Evolutionary conservation across 495 filamentous ascomycete species (phyloP).

Genomic region (Penicillium malachiteum): DNA sequence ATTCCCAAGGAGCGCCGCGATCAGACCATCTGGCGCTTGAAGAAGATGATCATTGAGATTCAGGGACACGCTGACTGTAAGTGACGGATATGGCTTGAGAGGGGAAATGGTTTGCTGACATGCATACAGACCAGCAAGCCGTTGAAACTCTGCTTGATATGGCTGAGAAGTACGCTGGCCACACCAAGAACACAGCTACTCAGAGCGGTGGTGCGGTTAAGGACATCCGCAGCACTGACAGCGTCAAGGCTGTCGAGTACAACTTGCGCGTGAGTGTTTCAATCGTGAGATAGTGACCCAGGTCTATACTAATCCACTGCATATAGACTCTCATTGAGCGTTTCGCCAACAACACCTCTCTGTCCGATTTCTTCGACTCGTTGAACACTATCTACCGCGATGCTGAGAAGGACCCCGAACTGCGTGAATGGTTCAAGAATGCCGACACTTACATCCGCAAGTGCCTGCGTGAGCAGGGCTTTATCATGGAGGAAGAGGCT

Average conservation of each 20-base stretch:
- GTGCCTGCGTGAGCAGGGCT: conserved; percentile 85
- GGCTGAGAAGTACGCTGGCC: conserved; percentile 82
- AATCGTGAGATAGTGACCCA: not conserved
- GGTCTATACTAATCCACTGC: conserved; percentile 28
- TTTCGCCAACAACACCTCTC: conserved; percentile 91
- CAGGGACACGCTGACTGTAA: conserved; percentile 88
- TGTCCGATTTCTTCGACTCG: conserved; percentile 79
- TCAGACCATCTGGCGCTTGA: conserved; percentile 86
- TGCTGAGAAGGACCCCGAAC: conserved; percentile 83
- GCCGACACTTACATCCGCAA: conserved; percentile 72
- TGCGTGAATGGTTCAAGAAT: conserved; percentile 84
- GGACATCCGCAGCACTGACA: conserved; percentile 60
- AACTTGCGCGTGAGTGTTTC: conserved; percentile 58
- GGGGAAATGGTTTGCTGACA: conserved; percentile 3
- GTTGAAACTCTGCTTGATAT: conserved; percentile 80
- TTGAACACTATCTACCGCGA: conserved; percentile 88
- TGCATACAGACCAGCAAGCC: conserved; percentile 67
- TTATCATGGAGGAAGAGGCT: conserved; percentile 80
- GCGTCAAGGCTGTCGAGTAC: conserved; percentile 67
- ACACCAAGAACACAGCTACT: conserved; percentile 61
- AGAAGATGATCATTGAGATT: conserved; percentile 97
- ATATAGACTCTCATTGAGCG: conserved; percentile 76
- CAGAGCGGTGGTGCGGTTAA: conserved; percentile 66
- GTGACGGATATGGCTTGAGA: conserved; percentile 17
- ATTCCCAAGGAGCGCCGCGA: conserved; percentile 92